These are phyloP conservation scores for Auricularia sp. DNA, from an alignment of 768 basidiomycete genomes.

Conservation along the genomic window DNA sequence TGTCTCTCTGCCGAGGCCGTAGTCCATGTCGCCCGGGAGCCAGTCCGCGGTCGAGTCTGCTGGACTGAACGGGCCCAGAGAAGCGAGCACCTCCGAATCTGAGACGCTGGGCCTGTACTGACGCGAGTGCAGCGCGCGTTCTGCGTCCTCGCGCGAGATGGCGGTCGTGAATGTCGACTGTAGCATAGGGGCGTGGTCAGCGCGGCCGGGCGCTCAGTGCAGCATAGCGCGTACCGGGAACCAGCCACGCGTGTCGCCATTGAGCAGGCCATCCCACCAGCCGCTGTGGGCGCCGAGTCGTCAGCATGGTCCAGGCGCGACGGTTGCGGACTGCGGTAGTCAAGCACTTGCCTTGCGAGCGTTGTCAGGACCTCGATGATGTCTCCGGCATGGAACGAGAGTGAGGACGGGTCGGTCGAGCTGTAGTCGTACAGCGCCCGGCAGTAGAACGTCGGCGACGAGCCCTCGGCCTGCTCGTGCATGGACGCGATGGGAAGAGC, in stretches of 20 bases:
- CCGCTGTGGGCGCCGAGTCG: slow-evolving; percentile 28
- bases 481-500: not conserved
- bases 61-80: not conserved
- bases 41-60: not conserved
- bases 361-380: slow-evolving; percentile 83
- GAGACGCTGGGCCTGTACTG: not conserved
- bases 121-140: not conserved
- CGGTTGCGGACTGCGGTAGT: slow-evolving; percentile 56
- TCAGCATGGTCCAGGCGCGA: not conserved
- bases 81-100: not conserved
- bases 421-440: slow-evolving; percentile 87
- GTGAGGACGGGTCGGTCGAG: slow-evolving; percentile 75
- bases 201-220: too few relatives aligned
- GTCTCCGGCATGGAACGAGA: slow-evolving; percentile 80
- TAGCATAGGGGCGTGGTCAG: not conserved
- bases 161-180: not conserved
- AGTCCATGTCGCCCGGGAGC: not conserved
- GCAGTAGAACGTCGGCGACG: slow-evolving; percentile 59
- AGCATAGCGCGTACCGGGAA: slow-evolving; percentile 78
- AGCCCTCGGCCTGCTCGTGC: not conserved
- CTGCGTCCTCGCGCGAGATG: slow-evolving; percentile 1
- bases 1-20: not conserved
- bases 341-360: not conserved
- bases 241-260: slow-evolving; percentile 79
- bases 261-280: slow-evolving; percentile 96